Evolutionary conservation across 345 rosid genomes (phyloP).

Genomic region (Eucalyptus cloeziana): DNA sequence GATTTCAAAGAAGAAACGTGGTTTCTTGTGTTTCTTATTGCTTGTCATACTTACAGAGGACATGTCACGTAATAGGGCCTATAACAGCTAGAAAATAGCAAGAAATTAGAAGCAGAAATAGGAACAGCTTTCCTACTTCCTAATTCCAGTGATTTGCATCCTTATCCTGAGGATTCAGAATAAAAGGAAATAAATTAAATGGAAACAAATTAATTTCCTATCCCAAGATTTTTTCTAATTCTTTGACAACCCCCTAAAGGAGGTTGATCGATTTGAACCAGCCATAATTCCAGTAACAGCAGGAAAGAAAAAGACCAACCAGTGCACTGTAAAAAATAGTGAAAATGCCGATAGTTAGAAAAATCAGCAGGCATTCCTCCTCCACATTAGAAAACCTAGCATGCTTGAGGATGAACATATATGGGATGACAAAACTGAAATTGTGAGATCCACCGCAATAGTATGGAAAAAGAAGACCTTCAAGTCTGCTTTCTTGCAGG

Average conservation of each 20-base stretch:
- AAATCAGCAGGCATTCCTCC: background rate
- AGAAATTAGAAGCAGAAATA: too few relatives aligned
- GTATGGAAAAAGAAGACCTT: background rate
- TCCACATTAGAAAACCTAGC: background rate
- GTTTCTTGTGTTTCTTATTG: too few relatives aligned
- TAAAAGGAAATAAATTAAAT: too few relatives aligned
- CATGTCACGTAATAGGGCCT: too few relatives aligned
- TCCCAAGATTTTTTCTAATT: too few relatives aligned
- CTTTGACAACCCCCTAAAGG: slow-evolving; percentile 30
- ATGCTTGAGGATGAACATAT: background rate
- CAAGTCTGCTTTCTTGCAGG: background rate
- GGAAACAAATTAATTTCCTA: too few relatives aligned
- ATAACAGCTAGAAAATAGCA: too few relatives aligned
- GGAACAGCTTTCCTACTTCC: too few relatives aligned
- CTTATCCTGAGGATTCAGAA: too few relatives aligned
- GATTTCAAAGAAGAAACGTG: too few relatives aligned
- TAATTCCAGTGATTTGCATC: too few relatives aligned
- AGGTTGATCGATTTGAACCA: slow-evolving; percentile 90
- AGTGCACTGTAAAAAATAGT: slow-evolving; percentile 34
- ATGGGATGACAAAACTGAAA: background rate
- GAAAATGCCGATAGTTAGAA: background rate
- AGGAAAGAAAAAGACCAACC: slow-evolving; percentile 96
- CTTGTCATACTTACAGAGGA: too few relatives aligned
- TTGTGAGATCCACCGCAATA: background rate
- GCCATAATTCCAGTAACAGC: slow-evolving; percentile 99